Percentiles rank a stretch among this genome's conserved stretches.
Conservation (phyloP, 2,329 filamentous ascomycete genomes). For the Arthrobotrys sinensis region DNA sequence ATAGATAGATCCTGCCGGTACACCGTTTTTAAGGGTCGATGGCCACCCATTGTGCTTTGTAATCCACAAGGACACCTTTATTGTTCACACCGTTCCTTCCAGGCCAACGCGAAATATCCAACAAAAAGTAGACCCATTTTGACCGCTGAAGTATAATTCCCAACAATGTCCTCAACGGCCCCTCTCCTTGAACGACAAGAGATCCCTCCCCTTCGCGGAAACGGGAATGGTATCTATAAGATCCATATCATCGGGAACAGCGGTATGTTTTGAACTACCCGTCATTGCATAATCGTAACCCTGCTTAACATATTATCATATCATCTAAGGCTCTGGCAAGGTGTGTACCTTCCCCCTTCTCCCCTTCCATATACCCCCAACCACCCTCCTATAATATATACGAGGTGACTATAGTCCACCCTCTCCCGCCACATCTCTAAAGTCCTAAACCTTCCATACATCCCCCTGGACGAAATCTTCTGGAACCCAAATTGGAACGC, state of each 20-base stretch:
- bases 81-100: background rate
- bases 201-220: slow-evolving; percentile 29
- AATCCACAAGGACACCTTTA: background rate
- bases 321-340: slow-evolving; percentile 42
- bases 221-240: slow-evolving; percentile 44
- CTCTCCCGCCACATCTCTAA: slow-evolving; percentile 30
- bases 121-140: slow-evolving; percentile 3
- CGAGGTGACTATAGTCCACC: slow-evolving; percentile 30
- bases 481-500: slow-evolving; percentile 42
- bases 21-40: background rate
- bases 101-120: slow-evolving; percentile 41
- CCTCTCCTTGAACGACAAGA: slow-evolving; percentile 5
- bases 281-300: too few species aligned
- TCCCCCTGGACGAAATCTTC: slow-evolving; percentile 50
- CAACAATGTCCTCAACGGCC: slow-evolving; percentile 21
- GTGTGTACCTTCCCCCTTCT: slow-evolving; percentile 1
- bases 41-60: too few species aligned
- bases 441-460: slow-evolving; percentile 37
- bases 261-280: slow-evolving; percentile 21
- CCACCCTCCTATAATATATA: background rate
- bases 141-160: background rate
- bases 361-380: background rate
- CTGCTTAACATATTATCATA: background rate
- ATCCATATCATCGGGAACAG: slow-evolving; percentile 59
- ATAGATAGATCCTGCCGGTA: slow-evolving; percentile 14